phyloP scores from a whole-genome alignment of 371 early-diverging fungal genomes.

The Zopfochytrium polystomum region DNA sequence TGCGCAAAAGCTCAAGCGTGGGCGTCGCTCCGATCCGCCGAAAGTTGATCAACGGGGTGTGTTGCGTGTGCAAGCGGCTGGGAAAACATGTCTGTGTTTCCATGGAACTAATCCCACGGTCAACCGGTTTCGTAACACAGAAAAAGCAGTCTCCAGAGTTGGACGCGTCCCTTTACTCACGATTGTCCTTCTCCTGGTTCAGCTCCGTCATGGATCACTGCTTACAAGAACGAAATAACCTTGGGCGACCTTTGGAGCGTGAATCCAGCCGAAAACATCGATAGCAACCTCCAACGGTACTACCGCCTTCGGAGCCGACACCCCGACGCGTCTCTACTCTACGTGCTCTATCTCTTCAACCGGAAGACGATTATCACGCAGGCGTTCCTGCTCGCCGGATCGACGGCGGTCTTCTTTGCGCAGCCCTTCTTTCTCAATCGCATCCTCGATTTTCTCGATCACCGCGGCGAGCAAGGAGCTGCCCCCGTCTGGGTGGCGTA shows the following conservation, averaged over 20 bases:
- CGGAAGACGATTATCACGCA: constrained; percentile 10
- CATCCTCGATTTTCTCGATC: constrained; percentile 27
- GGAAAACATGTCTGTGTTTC: too few species aligned
- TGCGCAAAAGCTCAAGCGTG: too few species aligned
- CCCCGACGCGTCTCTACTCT: constrained; percentile 11
- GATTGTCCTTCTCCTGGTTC: constrained; percentile 72
- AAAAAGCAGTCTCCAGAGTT: constrained; percentile 21
- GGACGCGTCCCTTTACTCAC: constrained; percentile 58
- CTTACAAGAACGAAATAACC: constrained; percentile 53
- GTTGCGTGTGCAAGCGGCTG: too few species aligned
- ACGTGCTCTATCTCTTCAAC: constrained; percentile 14
- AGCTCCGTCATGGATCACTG: constrained; percentile 64
- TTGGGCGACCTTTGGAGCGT: constrained; percentile 46
- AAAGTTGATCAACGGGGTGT: too few species aligned
- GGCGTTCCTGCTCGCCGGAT: constrained; percentile 13
- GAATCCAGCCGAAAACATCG: constrained; percentile 10
- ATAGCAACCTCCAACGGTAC: not conserved
- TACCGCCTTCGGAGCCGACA: not conserved
- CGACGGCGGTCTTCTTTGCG: constrained; percentile 27
- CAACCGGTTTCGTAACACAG: too few species aligned
- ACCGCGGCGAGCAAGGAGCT: constrained; percentile 12
- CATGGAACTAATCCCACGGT: too few species aligned
- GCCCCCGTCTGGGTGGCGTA: constrained; percentile 28
- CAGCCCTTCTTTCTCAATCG: constrained; percentile 38
- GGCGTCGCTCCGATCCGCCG: too few species aligned